Evolutionary conservation across 2,329 filamentous ascomycete genomes (phyloP).

Genomic region (Neonectria faginata): DNA sequence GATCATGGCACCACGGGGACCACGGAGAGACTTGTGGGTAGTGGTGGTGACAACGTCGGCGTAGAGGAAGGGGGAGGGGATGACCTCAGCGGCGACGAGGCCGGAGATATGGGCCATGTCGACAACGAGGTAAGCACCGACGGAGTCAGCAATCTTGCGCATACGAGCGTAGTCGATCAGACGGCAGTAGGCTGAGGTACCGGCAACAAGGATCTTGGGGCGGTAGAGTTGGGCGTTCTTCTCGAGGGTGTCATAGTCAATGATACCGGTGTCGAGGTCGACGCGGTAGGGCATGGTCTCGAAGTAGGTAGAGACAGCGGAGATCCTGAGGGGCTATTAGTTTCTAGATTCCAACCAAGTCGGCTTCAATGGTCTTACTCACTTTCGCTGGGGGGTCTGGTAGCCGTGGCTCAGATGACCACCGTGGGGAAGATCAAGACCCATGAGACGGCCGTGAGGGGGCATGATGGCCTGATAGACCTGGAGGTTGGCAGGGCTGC

Average conservation of each 20-base stretch:
- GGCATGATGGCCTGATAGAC: conserved; percentile 98
- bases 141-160: conserved; percentile 93
- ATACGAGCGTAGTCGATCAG: conserved; percentile 97
- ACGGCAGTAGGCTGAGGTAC: conserved; percentile 97
- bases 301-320: conserved; percentile 97
- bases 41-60: conserved; percentile 98
- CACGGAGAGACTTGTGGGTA: conserved; percentile 98
- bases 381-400: conserved; percentile 94
- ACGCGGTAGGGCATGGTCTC: conserved; percentile 98
- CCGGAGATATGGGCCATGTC: conserved; percentile 99
- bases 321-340: conserved; percentile 71
- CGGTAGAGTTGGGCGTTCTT: conserved; percentile 92
- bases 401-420: conserved; percentile 97
- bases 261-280: conserved; percentile 89
- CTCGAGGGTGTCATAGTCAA: conserved; percentile 94
- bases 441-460: conserved; percentile 96
- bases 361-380: conserved; percentile 49
- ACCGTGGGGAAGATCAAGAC: conserved; percentile 92
- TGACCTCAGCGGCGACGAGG: conserved; percentile 90
- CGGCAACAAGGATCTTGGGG: conserved; percentile 95
- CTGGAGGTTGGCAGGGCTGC: conserved; percentile 96
- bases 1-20: conserved; percentile 98
- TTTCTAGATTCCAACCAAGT: not conserved
- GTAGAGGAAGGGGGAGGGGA: conserved; percentile 90
- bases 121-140: conserved; percentile 93